Evolutionary conservation across 2,329 filamentous ascomycete species (phyloP), one percentile per base, ranked within the genome.

Genomic region (Paraconiothyrium sp.): DNA sequence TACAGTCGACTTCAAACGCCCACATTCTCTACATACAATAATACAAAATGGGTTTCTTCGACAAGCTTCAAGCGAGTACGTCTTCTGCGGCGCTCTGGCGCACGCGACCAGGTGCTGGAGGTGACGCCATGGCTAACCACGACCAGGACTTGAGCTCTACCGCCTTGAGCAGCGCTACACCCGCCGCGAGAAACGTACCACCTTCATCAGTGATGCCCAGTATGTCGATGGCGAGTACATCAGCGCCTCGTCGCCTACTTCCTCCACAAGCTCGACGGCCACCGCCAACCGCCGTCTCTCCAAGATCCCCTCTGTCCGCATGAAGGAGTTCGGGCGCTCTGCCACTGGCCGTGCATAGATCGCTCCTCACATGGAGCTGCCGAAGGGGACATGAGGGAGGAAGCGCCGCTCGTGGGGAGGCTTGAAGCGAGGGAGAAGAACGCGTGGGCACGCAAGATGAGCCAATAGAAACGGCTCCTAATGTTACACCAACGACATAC

Each of bases 171-270:
- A 97, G 83, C 91, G 93, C 72, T 98, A 98, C 84, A 96, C 94
- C 55, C 91, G 91, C 74, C 91, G 93, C 77, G 93, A 94, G 73
- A 92, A 94, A 71, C 92, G 94, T 78, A 94, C 90, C 58, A 95
- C 92, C 63, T 97, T 97, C 79, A 89, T 91, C 75, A 93, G 92
- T 75, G 93, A 92, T 73, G 94, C 93, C 34, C 87, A 92, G 78
- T 98, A 98, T 80, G 91, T 97, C 67, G 92, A 98, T 77, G 95
- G 94, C 80, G 94, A 97, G 83, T 97, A 97, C 83, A 85, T 97
- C 78, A 96, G 93, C 85, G 78, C 78, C 54, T 74, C 75, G 20
- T 75, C 74, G 24, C 77, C 77, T 22, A 72, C 73, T 14, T 73
- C 73, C 11, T 70, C 74, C 46, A 75, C 70, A 8, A 73, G 71